Evolutionary conservation across 805 yeast species (phyloP), one percentile per base, ranked within the genome.

Genomic region (Soucietia sequanensis): DNA sequence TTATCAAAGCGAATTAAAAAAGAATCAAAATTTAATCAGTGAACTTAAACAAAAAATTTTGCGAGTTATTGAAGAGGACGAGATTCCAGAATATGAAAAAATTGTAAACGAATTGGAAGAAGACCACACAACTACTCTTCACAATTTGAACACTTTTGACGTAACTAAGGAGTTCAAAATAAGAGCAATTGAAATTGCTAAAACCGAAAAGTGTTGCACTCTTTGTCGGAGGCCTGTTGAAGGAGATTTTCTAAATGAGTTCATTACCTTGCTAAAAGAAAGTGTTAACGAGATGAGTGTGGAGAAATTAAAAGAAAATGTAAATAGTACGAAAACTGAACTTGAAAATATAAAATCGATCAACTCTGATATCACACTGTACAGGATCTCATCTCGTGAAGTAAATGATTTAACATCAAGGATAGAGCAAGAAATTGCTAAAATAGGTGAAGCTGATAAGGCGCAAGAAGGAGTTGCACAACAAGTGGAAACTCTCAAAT

Each of bases 191-290:
- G 73, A 76, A 20, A 56, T 74, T 26, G 93, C 95, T 0, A 60
- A 76, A 18, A 49, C 54, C 4, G 69, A 73, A 6, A 70, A 79
- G 8, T 67, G 75, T 31, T 91, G 97, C 57, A 62, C 81, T 27
- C 62, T 90, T 28, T 91, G 98, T 56, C 75, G 76, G 13, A 68
- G 95, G 33, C 66, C 72, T 9, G 84, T 89, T 58, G 74, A 73
- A 11, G 65, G 62, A 7, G 48, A 51, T 1, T 65, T 58, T n/a
- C 45, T 61, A 15, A 38, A 48, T 2, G 39, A 35, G 4, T 68
- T 68, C 31, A 34, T 63, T 4, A 38, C 33, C 6, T 55, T 54
- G n/a, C 42, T 67, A 12, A 44, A 57, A 31, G 44, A 47, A 3
- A 62, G 57, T 33, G 51, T 65, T 13, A 49, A 54, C 20, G 48